A percentile compares a stretch with the other conserved stretches of the same genome.
Conservation (phyloP, 129 eudicot species). For the Flaveria bidentis region DNA sequence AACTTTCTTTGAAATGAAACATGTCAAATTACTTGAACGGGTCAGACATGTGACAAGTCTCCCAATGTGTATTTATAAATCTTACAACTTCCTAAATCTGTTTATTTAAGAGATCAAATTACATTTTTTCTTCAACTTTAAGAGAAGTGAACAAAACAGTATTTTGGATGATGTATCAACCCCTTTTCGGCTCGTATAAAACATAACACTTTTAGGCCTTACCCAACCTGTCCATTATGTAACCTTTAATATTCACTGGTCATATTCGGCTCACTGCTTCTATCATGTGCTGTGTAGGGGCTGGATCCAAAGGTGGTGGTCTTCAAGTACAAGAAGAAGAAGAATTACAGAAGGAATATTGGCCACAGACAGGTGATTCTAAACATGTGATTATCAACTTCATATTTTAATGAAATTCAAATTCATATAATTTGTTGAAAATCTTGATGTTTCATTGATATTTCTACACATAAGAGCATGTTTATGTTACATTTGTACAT, state of each 20-base stretch:
- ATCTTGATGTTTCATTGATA: background rate
- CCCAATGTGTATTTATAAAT: background rate
- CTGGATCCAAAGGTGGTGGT: conserved; percentile 78
- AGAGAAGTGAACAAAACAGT: background rate
- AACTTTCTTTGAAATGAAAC: background rate
- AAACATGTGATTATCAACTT: too few species aligned
- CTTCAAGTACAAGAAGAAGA: conserved; percentile 89
- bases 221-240: background rate
- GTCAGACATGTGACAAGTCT: background rate
- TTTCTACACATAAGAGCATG: background rate
- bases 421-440: background rate
- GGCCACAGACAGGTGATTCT: conserved; percentile 88
- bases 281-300: conserved; percentile 42
- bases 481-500: background rate
- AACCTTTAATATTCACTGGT: background rate
- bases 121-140: background rate
- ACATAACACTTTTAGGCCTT: background rate
- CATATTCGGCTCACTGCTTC: conserved; percentile 18
- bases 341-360: conserved; percentile 80
- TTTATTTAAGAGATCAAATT: background rate
- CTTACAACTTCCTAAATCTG: background rate
- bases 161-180: background rate
- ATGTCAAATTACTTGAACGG: background rate
- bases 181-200: background rate
- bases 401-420: background rate